Percentiles rank a stretch among this genome's conserved stretches.
These are phyloP conservation scores for Haematococcus sp. DNA, from an alignment of 139 green algal species.

Conservation along the genomic window DNA sequence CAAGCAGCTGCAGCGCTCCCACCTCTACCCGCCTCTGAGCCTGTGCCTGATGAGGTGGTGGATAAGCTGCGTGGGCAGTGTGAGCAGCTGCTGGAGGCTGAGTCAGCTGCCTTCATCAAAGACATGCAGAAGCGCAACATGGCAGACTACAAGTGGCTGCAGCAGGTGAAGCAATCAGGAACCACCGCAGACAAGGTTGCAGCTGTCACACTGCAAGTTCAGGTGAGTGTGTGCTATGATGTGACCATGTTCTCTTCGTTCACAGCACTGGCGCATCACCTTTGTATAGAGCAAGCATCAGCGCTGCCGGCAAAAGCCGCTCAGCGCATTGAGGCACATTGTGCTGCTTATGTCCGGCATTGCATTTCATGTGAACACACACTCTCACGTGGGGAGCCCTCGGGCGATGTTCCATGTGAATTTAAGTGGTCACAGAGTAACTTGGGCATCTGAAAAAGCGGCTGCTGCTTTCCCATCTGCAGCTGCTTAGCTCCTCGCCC, in stretches of 20 bases:
- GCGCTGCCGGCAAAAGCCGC: no score
- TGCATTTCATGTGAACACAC: background rate
- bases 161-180: slow-evolving; percentile 66
- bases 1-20: slow-evolving; percentile 49
- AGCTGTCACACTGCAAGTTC: slow-evolving; percentile 81
- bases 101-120: slow-evolving; percentile 58
- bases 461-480: background rate
- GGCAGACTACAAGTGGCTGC: slow-evolving; percentile 68
- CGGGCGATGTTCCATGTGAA: slow-evolving; percentile 13
- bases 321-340: no score
- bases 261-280: no score
- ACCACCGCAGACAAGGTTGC: slow-evolving; percentile 83
- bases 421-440: slow-evolving; percentile 19
- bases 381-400: slow-evolving; percentile 25
- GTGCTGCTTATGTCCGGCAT: no score
- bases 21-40: background rate
- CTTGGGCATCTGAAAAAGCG: background rate
- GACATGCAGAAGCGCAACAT: slow-evolving; percentile 46
- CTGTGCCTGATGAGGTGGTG: background rate
- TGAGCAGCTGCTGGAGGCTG: slow-evolving; percentile 49
- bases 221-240: slow-evolving; percentile 48
- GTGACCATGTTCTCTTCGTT: no score
- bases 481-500: background rate
- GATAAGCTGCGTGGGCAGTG: slow-evolving; percentile 6
- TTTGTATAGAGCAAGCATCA: no score